Base-by-base conservation (phyloP, 179 eudicot genomes). In the Sideroxylon spinosum region DNA sequence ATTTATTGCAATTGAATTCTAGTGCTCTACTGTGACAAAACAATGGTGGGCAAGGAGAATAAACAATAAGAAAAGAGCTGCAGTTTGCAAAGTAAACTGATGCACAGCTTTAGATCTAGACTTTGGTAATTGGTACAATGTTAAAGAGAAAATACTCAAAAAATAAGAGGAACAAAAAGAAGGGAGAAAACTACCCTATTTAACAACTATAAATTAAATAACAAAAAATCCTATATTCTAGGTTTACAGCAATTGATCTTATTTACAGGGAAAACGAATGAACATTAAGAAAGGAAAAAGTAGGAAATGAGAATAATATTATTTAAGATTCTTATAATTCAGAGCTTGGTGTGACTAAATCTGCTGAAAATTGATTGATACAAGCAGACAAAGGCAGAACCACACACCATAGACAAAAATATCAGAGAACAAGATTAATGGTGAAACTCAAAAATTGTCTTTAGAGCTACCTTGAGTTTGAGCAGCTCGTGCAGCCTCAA, bases 401-500 rank as follows among this genome's bases (percentile, higher is more conserved):
- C 23, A 17, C 4, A 61, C 29, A 75, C 46, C 23, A 9, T 49
- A 44, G 16, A 22, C 13, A 61, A 10, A 55, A 46, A 76, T 26
- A 63, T 25, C 52, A n/a, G 5, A 50, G 37, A n/a, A 6, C 50
- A 53, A 26, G 9, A 53, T 52, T n/a, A 22, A 60, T 3, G 12
- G 48, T 59, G 37, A 61, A 50, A 49, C 3, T 64, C 13, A 81
- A 68, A 71, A 28, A 22, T 29, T 56, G 29, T 32, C 60, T 14
- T 46, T 20, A 46, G 77, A 78, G 73, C 65, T 86, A 95, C 99
- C 99, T 92, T 90, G 92, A 64, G 94, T 91, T 86, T 92, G 93
- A 79, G 93, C 88, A 75, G 91, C 89, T 52, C 86, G 92, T 64
- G 93, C 98, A 87, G 89, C 93, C 79, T 92, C 96, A 88, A 96